Evolutionary conservation across 2,329 filamentous ascomycete genomes (phyloP).

Genomic region (Fusarium sp.): DNA sequence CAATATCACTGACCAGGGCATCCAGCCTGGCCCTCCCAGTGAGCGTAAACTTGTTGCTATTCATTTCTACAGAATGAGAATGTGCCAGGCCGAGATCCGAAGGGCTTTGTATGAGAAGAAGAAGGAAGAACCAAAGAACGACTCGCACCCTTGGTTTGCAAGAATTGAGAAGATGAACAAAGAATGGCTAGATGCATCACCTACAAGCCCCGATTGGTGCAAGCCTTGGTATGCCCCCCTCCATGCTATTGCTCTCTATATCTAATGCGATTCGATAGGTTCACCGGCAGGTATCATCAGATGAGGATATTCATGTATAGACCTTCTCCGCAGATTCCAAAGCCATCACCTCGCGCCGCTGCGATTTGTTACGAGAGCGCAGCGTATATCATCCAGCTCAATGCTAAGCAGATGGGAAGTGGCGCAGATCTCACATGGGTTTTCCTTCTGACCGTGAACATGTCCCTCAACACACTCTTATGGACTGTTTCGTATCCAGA

Average conservation of each 20-base stretch:
- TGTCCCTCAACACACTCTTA: constrained; percentile 89
- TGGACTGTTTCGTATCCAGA: constrained; percentile 92
- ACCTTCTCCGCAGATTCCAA: constrained; percentile 90
- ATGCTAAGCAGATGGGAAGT: constrained; percentile 80
- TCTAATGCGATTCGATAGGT: constrained; percentile 56
- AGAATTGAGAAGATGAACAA: constrained; percentile 82
- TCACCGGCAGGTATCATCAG: constrained; percentile 78
- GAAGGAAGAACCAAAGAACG: constrained; percentile 76
- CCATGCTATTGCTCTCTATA: background rate
- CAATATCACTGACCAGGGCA: constrained; percentile 81
- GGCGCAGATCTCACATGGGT: constrained; percentile 91
- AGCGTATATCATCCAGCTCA: constrained; percentile 82
- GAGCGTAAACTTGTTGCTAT: constrained; percentile 89
- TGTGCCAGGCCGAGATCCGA: constrained; percentile 88
- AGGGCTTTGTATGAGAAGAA: constrained; percentile 88
- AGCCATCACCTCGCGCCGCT: constrained; percentile 82
- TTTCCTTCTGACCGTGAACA: constrained; percentile 88
- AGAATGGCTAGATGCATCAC: constrained; percentile 81
- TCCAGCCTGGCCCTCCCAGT: constrained; percentile 76
- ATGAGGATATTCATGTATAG: constrained; percentile 90
- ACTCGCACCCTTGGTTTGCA: constrained; percentile 87
- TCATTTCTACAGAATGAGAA: constrained; percentile 91
- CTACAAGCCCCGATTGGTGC: constrained; percentile 76
- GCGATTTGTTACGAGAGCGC: constrained; percentile 85
- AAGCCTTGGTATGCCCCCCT: constrained; percentile 75